Evolutionary conservation across 306 rosid genomes (phyloP), one percentile per base, ranked within the genome.

Genomic region (Astragalus glycyphyllos): DNA sequence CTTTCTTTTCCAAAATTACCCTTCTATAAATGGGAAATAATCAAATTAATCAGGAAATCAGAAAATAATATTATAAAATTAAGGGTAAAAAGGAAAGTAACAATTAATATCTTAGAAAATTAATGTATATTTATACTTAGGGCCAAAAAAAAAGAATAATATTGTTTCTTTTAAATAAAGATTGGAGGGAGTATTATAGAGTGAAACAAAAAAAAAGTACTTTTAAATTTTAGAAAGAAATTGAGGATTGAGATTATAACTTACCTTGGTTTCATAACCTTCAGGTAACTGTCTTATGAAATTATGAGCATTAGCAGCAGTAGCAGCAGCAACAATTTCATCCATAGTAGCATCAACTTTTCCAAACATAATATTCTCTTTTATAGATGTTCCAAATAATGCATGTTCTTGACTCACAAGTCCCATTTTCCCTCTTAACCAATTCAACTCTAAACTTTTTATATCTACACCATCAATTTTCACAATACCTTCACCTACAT

Each of bases 331-430:
- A 14, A 74, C 79, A 74, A 94, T 82, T 77, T 91, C 97, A 46
- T 86, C 97, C 87, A 87, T 86, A 41, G 89, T 81, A 4, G 99
- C 96, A 78, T 91, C 95, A 48, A 69, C 80, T 68, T 91, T 94
- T 55, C 99, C 99, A 81, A 94, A 91, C 95, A 87, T 76, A 61
- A 94, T 89, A 47, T 94, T 94, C 34, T 91, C 95, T 78, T 73
- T 91, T 37, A 94, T 87, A 20, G 95, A 84, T 12, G 99, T 94
- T 20, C 96, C 99, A 81, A 94, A 94, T 79, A 94, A 11, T 13
- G 97, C 99, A 81, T 94, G 99, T 12, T 94, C 99, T 80, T 94
- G 99, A 71, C 97, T 91, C 5, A 94, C 99, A 26, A 94, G 95
- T 0, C 99, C 97, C 97, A 94, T 94, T 74, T 87, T 77, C 26